Conservation (phyloP, 495 filamentous ascomycete species). For the Penicillium subrubescens region DNA sequence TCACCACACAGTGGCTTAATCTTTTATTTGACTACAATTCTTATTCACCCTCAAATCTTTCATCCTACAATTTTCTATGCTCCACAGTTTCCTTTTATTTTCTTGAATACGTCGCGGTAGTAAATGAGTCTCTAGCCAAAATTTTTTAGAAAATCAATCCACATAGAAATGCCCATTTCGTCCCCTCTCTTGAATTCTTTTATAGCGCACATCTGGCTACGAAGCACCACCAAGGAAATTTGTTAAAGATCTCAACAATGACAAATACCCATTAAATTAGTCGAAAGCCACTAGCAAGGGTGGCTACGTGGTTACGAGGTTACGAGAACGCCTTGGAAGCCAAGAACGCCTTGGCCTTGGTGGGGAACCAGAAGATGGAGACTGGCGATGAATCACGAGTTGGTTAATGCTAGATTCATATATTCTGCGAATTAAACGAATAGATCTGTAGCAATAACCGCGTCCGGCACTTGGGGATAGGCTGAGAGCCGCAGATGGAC, state of each 20-base stretch:
- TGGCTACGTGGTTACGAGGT: background rate
- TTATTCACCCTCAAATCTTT: background rate
- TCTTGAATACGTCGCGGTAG: too few species aligned
- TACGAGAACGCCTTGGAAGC: background rate
- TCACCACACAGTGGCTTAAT: background rate
- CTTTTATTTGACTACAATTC: background rate
- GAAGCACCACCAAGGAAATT: background rate
- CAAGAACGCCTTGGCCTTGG: background rate
- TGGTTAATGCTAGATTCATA: background rate
- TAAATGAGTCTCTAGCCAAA: too few species aligned
- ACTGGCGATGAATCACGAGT: background rate
- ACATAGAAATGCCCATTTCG: background rate
- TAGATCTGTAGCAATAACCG: conserved; percentile 14
- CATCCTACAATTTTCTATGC: background rate
- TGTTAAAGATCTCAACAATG: background rate
- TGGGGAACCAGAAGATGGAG: background rate
- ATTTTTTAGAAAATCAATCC: too few species aligned
- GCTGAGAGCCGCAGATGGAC: conserved; percentile 19
- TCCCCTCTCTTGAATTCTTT: background rate
- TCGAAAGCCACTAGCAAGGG: background rate
- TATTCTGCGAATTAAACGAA: conserved; percentile 7
- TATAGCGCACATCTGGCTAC: background rate
- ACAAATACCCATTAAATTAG: background rate
- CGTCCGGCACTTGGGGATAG: conserved; percentile 10
- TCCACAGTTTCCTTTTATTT: too few species aligned